Base-by-base conservation (phyloP, 768 basidiomycete species). In the Rhodosporidiobolus odoratus region DNA sequence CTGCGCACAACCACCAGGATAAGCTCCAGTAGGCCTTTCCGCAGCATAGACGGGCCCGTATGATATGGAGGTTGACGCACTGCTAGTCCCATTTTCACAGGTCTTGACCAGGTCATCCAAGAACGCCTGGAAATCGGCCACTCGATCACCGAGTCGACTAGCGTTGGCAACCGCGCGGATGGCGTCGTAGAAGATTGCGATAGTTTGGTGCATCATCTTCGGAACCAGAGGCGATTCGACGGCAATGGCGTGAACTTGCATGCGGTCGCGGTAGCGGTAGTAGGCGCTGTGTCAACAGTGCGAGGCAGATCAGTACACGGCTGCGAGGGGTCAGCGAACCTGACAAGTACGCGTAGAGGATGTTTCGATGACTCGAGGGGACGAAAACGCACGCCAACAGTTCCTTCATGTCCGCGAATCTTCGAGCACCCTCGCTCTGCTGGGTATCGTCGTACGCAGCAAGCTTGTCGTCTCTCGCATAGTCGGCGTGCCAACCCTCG, bases 111-210 rank as follows among this genome's bases (percentile, higher is more conserved):
- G 17, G 47, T 75, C 74, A 37, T 71, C 62, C 10, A 75, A 21
- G 65, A 75, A 75, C 10, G 57, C 65, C 38, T 75, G 74, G 1
- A 72, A 9, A 35, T 75, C 74, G 9, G 43, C 74, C 3, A 75
- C 63, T 25, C 74, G 64, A 13, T 58, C 71, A 8, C 57, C 40
- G 47, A 75, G 60, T 13, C 67, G 58, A 16, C 50, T 57, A 3
- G 67, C 70, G 45, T 75, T 69, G 27, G 74, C 74, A 32, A 75
- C 65, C 35, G 56, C 58, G 57, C 66, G 65, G 54, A 75, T 72
- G 47, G 74, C 58, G 30, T 57, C 47, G 68, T 75, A 75, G 30
- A 72, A 72, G 34, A 67, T 59, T 4, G 70, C 62, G 52, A 75
- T 75, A 15, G 54, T 52, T 4, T 62, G 54, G 30, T 68, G 62